Percentiles rank a stretch among this genome's conserved stretches.
These are phyloP conservation scores for Sclerotinia glacialis DNA, from an alignment of 2,329 filamentous ascomycete species.

Conservation along the genomic window DNA sequence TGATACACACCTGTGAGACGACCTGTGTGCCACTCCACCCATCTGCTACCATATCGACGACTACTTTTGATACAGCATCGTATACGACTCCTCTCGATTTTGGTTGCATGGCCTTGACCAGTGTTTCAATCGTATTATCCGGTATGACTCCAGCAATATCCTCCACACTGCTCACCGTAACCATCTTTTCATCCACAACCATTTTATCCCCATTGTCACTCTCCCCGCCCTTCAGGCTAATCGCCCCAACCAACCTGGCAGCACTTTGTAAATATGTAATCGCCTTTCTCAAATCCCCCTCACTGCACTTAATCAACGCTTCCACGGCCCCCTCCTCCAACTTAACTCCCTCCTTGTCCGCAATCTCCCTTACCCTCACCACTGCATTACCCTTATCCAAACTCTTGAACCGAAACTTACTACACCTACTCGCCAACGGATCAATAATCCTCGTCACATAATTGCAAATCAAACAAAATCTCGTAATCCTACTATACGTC, in stretches of 20 bases:
- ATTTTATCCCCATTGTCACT: slow-evolving; percentile 45
- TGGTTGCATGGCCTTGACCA: slow-evolving; percentile 76
- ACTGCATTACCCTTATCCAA: slow-evolving; percentile 83
- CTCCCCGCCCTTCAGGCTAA: slow-evolving; percentile 44
- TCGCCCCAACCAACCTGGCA: slow-evolving; percentile 77
- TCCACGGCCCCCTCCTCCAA: slow-evolving; percentile 79
- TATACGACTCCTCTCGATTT: slow-evolving; percentile 64
- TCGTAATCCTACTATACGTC: slow-evolving; percentile 91
- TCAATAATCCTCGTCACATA: slow-evolving; percentile 99
- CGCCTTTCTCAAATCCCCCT: slow-evolving; percentile 92
- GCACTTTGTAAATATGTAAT: slow-evolving; percentile 96
- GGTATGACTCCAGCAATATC: slow-evolving; percentile 97
- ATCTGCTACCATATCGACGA: slow-evolving; percentile 90
- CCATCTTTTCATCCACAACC: slow-evolving; percentile 53
- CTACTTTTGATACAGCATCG: slow-evolving; percentile 69
- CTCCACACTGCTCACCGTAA: slow-evolving; percentile 79
- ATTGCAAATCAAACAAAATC: slow-evolving; percentile 97
- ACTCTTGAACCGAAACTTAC: slow-evolving; percentile 97
- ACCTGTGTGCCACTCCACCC: slow-evolving; percentile 95
- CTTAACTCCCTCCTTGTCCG: slow-evolving; percentile 69
- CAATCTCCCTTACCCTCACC: slow-evolving; percentile 77
- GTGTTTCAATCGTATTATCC: slow-evolving; percentile 62
- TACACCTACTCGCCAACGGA: slow-evolving; percentile 86
- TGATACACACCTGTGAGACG: slow-evolving; percentile 64
- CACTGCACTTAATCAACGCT: slow-evolving; percentile 79